Evolutionary conservation across 1,139 yeast genomes (phyloP).

Genomic region (Diutina neorugosa): DNA sequence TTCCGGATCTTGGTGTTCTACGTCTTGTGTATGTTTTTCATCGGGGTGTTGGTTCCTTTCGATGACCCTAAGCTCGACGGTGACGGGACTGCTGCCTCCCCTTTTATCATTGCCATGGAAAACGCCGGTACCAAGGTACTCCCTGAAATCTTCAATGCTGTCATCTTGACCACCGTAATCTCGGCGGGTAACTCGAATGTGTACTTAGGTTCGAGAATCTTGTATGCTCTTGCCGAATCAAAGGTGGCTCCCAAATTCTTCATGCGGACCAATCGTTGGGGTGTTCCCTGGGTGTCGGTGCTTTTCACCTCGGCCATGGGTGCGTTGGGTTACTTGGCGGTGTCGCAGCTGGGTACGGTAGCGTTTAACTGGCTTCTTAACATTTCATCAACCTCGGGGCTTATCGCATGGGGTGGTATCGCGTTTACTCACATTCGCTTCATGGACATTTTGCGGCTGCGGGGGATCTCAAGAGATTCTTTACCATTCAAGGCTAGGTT

Average conservation of each 20-base stretch:
- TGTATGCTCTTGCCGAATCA: slow-evolving; percentile 35
- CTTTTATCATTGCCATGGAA: slow-evolving; percentile 41
- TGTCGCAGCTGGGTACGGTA: slow-evolving; percentile 19
- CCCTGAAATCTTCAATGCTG: slow-evolving; percentile 39
- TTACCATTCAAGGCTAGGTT: slow-evolving; percentile 2
- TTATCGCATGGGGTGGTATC: slow-evolving; percentile 18
- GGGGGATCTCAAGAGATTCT: slow-evolving; percentile 1
- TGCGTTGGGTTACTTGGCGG: slow-evolving; percentile 27
- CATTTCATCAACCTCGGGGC: slow-evolving; percentile 14
- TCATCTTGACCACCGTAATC: slow-evolving; percentile 39
- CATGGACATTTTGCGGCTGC: neutral
- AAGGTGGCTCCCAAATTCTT: slow-evolving; percentile 37
- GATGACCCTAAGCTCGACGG: slow-evolving; percentile 26
- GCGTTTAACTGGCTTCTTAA: slow-evolving; percentile 24
- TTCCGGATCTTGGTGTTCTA: slow-evolving; percentile 1
- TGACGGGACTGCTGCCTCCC: slow-evolving; percentile 38
- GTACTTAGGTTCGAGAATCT: slow-evolving; percentile 28
- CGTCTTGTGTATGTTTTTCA: slow-evolving; percentile 19
- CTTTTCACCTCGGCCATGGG: slow-evolving; percentile 20
- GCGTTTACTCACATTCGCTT: slow-evolving; percentile 18
- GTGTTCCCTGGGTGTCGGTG: slow-evolving; percentile 33
- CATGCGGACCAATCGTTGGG: slow-evolving; percentile 26
- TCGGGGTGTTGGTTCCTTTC: slow-evolving; percentile 32
- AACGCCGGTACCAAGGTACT: slow-evolving; percentile 36
- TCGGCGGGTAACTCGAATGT: slow-evolving; percentile 37